Evolutionary conservation across 495 filamentous ascomycete genomes (phyloP), one percentile per base, ranked within the genome.

Genomic region (Aspergillus steynii): DNA sequence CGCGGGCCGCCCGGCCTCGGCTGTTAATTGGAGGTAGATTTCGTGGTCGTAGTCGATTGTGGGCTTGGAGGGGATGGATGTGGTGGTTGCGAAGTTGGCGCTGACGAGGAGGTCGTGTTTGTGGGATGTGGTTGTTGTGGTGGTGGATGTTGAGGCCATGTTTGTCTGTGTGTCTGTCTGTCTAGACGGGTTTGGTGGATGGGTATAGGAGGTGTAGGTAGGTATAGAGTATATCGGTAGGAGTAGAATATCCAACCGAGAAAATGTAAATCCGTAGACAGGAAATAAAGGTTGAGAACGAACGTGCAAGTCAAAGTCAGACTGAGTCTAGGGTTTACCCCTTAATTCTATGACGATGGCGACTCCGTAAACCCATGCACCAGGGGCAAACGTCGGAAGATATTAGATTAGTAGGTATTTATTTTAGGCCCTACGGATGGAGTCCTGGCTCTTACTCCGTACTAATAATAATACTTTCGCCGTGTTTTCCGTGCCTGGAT

Each of bases 21-120:
- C 64, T 37, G 68, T 64, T 29, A 74, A 60, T 45, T 70, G 65
- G 5, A 74, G 65, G 51, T 71, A 74, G 48, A 62, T 59, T 56
- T 74, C 71, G 29, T 74, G 69, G 55, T 74, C 71, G 56, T 74
- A 74, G 50, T 64, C 68, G 31, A 63, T 61, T 47, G 63, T 61
- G 46, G 42, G n/a, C n/a, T 61, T 62, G 54, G 51, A 28, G 52
- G 52, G 2, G 29, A n/a, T 32, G 9, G 29, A 29, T 12, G 27
- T 12, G 8, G 52, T 9, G 53, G 53, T 52, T 31, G 62, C 60
- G 60, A 71, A 66, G 60, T 71, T 66, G 51, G 65, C 65, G 64
- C 63, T 63, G 37, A 59, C 63, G 42, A 62, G 61, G 32, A 55
- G 20, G 29, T 57, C 34, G 48, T 46, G 46, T 55, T 25, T 50